Percentiles rank a stretch among this genome's conserved stretches.
Evolutionary conservation across 176 grass and related monocot genomes (phyloP).

Genomic region (Phoenix dactylifera): DNA sequence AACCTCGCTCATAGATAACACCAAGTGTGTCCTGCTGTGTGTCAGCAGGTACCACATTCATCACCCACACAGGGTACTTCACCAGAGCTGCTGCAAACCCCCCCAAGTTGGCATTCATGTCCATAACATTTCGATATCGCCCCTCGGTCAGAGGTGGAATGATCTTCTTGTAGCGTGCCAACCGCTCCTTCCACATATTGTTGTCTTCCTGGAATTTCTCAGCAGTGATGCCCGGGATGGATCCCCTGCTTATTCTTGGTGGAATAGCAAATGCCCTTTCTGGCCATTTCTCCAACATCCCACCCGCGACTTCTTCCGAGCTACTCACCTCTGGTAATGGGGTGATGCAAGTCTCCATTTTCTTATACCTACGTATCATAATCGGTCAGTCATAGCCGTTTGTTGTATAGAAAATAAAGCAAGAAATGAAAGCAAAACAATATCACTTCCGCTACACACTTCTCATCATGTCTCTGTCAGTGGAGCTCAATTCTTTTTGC

Average conservation of each 20-base stretch:
- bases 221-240: constrained; percentile 37
- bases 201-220: constrained; percentile 53
- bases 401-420: no score
- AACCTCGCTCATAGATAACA: constrained; percentile 71
- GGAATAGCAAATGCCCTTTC: constrained; percentile 49
- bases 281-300: constrained; percentile 63
- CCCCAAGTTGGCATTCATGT: constrained; percentile 58
- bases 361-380: constrained; percentile 23
- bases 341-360: constrained; percentile 78
- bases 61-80: constrained; percentile 67
- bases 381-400: neutral
- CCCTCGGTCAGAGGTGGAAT: constrained; percentile 53
- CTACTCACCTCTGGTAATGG: constrained; percentile 51
- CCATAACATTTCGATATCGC: constrained; percentile 72
- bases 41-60: constrained; percentile 54
- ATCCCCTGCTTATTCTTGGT: constrained; percentile 39
- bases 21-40: constrained; percentile 34
- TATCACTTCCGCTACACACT: no score
- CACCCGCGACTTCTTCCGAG: constrained; percentile 45
- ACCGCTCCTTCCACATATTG: constrained; percentile 56
- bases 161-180: constrained; percentile 53
- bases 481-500: no score
- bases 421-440: no score
- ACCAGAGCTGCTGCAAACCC: constrained; percentile 50
- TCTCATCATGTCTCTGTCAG: no score